Conservation (phyloP, 1,139 yeast species). For the Saccharomycopsis crataegensis region DNA sequence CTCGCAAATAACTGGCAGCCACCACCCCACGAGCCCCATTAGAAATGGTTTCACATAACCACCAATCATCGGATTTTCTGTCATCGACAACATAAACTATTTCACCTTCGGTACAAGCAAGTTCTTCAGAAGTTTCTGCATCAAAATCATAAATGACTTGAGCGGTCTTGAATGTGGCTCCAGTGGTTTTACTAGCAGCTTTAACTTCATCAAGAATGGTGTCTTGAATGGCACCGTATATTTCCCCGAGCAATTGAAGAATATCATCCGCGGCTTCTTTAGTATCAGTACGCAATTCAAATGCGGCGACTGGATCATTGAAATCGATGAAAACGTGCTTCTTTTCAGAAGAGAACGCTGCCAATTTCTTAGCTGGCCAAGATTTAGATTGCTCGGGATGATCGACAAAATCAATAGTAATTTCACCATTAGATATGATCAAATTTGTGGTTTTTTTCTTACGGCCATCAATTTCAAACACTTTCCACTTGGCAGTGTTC, state of each 20-base stretch:
- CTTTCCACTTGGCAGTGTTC: conserved; percentile 45
- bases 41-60: conserved; percentile 73
- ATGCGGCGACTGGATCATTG: conserved; percentile 67
- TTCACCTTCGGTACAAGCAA: conserved; percentile 73
- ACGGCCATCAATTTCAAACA: conserved; percentile 88
- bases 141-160: conserved; percentile 71
- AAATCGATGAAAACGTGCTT: conserved; percentile 90
- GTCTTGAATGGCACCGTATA: conserved; percentile 75
- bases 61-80: conserved; percentile 84
- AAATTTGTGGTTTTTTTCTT: conserved; percentile 65
- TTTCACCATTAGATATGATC: conserved; percentile 49
- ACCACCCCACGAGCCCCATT: conserved; percentile 80
- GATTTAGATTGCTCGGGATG: conserved; percentile 41
- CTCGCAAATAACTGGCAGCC: conserved; percentile 79
- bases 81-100: conserved; percentile 72
- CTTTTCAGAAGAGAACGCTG: conserved; percentile 74
- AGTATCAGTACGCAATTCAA: conserved; percentile 84
- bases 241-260: conserved; percentile 67
- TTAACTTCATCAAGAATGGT: conserved; percentile 77
- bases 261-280: conserved; percentile 85
- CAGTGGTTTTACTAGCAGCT: conserved; percentile 55
- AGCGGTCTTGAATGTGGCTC: conserved; percentile 56
- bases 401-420: conserved; percentile 25
- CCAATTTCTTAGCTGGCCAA: conserved; percentile 59
- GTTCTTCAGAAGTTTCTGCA: conserved; percentile 86